Base-by-base conservation (phyloP, 2,329 filamentous ascomycete genomes). In the Fusarium decemcellulare region DNA sequence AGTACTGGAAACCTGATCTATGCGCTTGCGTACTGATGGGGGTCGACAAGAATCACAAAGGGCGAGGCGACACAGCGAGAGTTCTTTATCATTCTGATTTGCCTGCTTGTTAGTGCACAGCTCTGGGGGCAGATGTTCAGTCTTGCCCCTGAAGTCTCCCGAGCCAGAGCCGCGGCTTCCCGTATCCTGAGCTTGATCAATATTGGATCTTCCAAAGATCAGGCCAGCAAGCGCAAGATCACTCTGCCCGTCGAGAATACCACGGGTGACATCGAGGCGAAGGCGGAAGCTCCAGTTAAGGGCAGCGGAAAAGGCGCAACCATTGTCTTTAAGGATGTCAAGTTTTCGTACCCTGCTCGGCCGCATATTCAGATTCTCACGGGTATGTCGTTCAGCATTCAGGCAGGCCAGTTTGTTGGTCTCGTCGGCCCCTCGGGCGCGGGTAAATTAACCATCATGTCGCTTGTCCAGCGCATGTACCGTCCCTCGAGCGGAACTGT, bases 1-100 rank as follows among this genome's bases (percentile, higher is more conserved):
- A 87, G 85, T 67, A 81, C 87, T 10, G 87, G 89, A 18, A 92
- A 91, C 73, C 84, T 92, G 53, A 88, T 93, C 29, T 93, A 94
- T 73, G 90, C 91, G 0, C 86, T 95, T 57, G 90, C 91, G 1
- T 94, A 93, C 78, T 95, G 92, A 91, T 95, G 92, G 91, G 92
- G 92, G 5, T 86, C 91, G 0, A 91, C 88, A 71, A 88, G 90
- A 67, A 92, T 94, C 63, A 86, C 90, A 54, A 83, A 86, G 43
- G 91, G 92, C 6, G 81, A 88, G 59, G 91, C 91, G 70, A 84
- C 81, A 4, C 87, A 87, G 44, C 88, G 90, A 34, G 86, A 92
- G n/a, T 94, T 94, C 80, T 90, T 94, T 77, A 91, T 93, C 72
- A 90, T 94, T 8, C 83, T 93, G 5, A 85, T 92, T 7, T 86